A percentile compares a stretch with the other conserved stretches of the same genome.
Evolutionary conservation across 2,329 filamentous ascomycete genomes (phyloP).

Genomic region (Sarocladiaceae sp.): DNA sequence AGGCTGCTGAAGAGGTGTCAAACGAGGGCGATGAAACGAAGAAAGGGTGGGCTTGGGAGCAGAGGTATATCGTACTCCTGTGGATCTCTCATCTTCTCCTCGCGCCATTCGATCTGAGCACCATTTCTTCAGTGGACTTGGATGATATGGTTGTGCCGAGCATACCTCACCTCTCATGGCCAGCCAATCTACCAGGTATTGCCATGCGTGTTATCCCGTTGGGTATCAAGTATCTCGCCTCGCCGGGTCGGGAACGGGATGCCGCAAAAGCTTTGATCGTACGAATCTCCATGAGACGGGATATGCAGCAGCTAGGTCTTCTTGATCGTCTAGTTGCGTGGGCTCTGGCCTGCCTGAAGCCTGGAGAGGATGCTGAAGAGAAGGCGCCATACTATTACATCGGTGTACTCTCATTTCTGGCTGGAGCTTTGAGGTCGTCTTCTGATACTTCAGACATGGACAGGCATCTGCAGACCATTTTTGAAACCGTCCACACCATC

Average conservation of each 20-base stretch:
- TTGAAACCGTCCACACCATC: slow-evolving; percentile 58
- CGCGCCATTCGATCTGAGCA: slow-evolving; percentile 85
- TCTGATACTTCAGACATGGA: slow-evolving; percentile 72
- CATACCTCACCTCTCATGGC: slow-evolving; percentile 50
- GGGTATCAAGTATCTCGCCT: slow-evolving; percentile 66
- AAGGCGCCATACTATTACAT: slow-evolving; percentile 69
- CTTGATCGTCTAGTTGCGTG: slow-evolving; percentile 65
- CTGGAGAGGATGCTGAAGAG: slow-evolving; percentile 29
- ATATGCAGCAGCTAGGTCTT: slow-evolving; percentile 79
- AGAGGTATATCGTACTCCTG: slow-evolving; percentile 79
- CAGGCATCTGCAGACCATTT: slow-evolving; percentile 61
- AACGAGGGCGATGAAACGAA: background rate
- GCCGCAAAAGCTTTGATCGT: slow-evolving; percentile 82
- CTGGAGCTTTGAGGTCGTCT: slow-evolving; percentile 65
- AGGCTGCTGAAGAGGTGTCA: slow-evolving; percentile 45
- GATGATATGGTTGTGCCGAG: slow-evolving; percentile 39
- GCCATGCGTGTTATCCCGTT: slow-evolving; percentile 66
- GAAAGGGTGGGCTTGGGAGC: slow-evolving; percentile 68
- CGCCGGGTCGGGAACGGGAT: slow-evolving; percentile 81
- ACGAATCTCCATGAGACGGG: slow-evolving; percentile 73
- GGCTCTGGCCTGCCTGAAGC: slow-evolving; percentile 60
- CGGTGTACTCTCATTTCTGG: slow-evolving; percentile 74
- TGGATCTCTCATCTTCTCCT: slow-evolving; percentile 83
- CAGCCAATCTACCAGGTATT: slow-evolving; percentile 62
- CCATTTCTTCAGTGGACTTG: slow-evolving; percentile 65